Evolutionary conservation across 306 rosid species (phyloP), one percentile per base, ranked within the genome.

Genomic region (Hippophae rhamnoides): DNA sequence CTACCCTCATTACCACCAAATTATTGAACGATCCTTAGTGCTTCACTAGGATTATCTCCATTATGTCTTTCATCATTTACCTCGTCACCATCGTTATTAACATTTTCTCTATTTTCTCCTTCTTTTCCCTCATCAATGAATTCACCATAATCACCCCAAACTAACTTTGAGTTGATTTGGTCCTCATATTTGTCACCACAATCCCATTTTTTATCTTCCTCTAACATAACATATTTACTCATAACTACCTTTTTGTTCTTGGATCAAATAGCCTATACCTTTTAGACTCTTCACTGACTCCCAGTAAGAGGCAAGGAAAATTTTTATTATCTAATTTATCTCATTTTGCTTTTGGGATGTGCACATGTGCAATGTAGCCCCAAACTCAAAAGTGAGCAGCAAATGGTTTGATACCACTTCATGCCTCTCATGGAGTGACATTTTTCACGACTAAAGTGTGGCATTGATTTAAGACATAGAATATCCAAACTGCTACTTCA

Each of bases 181-280:
- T 65, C 8, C 56, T 56, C 53, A 54, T 65, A 43, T 41, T 55
- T 50, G 8, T n/a, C 54, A 11, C 31, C 52, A 65, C 27, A 59
- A 43, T 59, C 51, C 50, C 60, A 60, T 5, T 31, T 13, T 1
- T 52, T 60, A 9, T 53, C 72, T 57, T 66, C 62, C 47, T 66
- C 70, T 27, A 66, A 66, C n/a, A 57, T 48, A n/a, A 66, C 70
- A 66, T 66, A 56, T 57, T 43, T 45, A 47, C 70, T 57, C 56
- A 66, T 42, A 56, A 57, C 41, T 31, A 66, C 25, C 14, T 12
- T 38, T 50, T 48, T 66, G 63, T n/a, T 47, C 46, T 1, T 31
- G 6, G 70, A 66, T 66, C 7, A 1, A 13, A 66, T 10, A 56
- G 41, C 48, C 38, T 68, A 26, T 59, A 60, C 5, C 72, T 66